Base-by-base conservation (phyloP, 108 stramenopile genomes). In the Cylindrotheca closterium region DNA sequence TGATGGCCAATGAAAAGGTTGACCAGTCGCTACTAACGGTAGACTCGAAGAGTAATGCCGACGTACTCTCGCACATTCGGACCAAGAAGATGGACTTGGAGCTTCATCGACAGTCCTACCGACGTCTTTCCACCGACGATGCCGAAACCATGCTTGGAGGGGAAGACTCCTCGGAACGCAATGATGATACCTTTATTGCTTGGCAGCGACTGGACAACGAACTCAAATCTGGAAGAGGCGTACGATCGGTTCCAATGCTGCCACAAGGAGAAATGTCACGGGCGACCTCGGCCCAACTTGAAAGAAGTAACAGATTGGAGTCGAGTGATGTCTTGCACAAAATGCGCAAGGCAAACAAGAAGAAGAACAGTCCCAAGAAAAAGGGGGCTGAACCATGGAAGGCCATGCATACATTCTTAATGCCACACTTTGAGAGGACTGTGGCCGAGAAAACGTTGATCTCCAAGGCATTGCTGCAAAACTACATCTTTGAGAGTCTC, bases 401-500 rank as follows among this genome's bases (percentile, higher is more conserved):
- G 37, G 37, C 37, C 37, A 15, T 42, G 15, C 37, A 42, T 42
- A 42, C 37, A 7, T 42, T 42, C 15, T 42, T 42, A 15, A 7
- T 42, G 15, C 37, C 37, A 42, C 10, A 7, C 37, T 42, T 42
- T 42, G 34, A 33, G 22, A 58, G 37, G 37, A 31, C 23, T 42
- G 27, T 18, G 4, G 58, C 31, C 4, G 58, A 77, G 24, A 60
- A 58, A 21, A 76, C 71, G 7, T 73, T 84, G 30, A 70, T 88
- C 26, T 42, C 67, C 26, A 51, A 66, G 30, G 79, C 80, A 27
- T 57, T 88, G 28, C 21, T 48, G 4, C 56, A 73, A 15, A 85
- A 86, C 61, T 88, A 88, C 65, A 74, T 92, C 21, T 92, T 92
- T 61, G 46, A 74, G 26, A 62, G 30, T 2, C 63, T 92, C 18